Evolutionary conservation across 352 stramenopile genomes (phyloP), one percentile per base, ranked within the genome.

Genomic region (Lagenidium giganteum): DNA sequence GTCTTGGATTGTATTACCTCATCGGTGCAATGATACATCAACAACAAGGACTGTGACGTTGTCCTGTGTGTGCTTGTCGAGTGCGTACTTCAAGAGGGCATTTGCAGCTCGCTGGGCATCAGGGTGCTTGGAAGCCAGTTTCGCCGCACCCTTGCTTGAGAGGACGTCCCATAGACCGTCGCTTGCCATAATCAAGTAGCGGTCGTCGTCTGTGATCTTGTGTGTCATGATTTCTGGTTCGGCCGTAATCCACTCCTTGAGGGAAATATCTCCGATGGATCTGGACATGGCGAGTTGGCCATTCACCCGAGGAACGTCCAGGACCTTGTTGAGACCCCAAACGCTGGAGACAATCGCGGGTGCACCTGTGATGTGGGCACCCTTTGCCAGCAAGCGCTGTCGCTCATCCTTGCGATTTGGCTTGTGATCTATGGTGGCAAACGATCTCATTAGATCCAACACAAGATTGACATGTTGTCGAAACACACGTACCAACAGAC

Each of bases 91-190:
- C 5, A 87, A 47, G 14, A 93, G 66, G 4, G 76, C 67, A 31
- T 84, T 61, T 8, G 81, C 81, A 1, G 60, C 76, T 11, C 61
- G 49, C 44, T 91, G 73, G 0, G 78, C 59, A 30, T 86, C 67
- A 23, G 64, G 47, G 50, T 68, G 71, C 20, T 61, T 57, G 27
- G 61, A 21, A 0, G 72, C 78, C 24, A 91, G 48, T 23, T 84
- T 76, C 0, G 74, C 81, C 2, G 76, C 81, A 8, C 55, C 47
- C 40, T 67, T 71, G 57, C 61, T 93, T 7, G 76, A 80, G 18
- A 91, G 63, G 23, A 94, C 79, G 36, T 94, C 82, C 82, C 82
- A 94, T 11, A 94, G 67, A 1, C 82, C 82, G 42, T 94, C 82
- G 0, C 60, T 87, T 5, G 82, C 82, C 47, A 94, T 47, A 48